A percentile compares a stretch with the other conserved stretches of the same genome.
phyloP scores from a whole-genome alignment of 1,284 basidiomycete species.

The Taiwanofungus camphoratus region DNA sequence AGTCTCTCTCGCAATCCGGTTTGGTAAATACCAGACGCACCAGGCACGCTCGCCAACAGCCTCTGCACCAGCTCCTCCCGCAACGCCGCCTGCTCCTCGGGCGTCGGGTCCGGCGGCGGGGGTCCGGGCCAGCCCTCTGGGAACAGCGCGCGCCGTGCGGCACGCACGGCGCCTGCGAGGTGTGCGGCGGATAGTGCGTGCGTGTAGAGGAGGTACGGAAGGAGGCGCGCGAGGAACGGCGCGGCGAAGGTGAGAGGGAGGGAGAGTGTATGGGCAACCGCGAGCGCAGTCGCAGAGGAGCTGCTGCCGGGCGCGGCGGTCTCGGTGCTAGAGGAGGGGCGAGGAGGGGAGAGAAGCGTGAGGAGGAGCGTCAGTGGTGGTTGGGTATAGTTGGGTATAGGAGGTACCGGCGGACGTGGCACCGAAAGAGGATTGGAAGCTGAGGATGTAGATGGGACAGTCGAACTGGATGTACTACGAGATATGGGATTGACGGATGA shows the following conservation, averaged over 20 bases:
- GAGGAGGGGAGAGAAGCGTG: constrained; percentile 14
- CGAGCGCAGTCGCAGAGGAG: constrained; percentile 20
- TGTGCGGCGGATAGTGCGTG: constrained; percentile 48
- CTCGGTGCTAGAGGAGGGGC: constrained; percentile 10
- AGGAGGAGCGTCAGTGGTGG: constrained; percentile 17
- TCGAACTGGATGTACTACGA: constrained; percentile 11
- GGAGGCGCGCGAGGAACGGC: constrained; percentile 39
- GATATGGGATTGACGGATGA: constrained; percentile 10
- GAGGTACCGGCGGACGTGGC: constrained; percentile 9
- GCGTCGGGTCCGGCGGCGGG: constrained; percentile 58
- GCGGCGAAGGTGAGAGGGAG: constrained; percentile 24
- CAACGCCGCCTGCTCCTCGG: constrained; percentile 60
- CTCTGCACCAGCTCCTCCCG: constrained; percentile 46
- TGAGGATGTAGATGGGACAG: constrained; percentile 10
- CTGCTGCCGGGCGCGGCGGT: constrained; percentile 8
- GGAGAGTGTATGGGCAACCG: constrained; percentile 25
- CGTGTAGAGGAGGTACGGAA: constrained; percentile 56
- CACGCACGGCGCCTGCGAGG: constrained; percentile 41
- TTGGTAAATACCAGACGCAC: constrained; percentile 29
- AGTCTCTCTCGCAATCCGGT: neutral
- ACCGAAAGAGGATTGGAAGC: constrained; percentile 11
- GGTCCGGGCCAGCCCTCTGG: constrained; percentile 77
- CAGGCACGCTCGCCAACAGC: constrained; percentile 38
- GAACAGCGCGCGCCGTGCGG: constrained; percentile 62
- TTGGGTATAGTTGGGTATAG: constrained; percentile 18